Percentiles rank a stretch among this genome's conserved stretches.
These are phyloP conservation scores for Truncatella angustata DNA, from an alignment of 2,329 filamentous ascomycete genomes.

Conservation along the genomic window DNA sequence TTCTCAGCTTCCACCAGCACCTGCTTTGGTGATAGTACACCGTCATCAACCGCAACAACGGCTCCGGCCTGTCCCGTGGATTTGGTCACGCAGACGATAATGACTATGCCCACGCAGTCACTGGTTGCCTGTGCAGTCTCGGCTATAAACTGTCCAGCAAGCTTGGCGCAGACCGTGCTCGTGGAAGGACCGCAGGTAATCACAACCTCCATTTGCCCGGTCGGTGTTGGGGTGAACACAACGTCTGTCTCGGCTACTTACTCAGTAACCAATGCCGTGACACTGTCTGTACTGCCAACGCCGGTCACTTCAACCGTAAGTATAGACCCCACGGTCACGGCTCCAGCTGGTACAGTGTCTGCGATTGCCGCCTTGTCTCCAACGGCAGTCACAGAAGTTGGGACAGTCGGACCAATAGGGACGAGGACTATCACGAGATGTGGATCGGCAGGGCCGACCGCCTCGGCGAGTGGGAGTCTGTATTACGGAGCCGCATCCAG, in stretches of 20 bases:
- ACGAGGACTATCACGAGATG: not conserved
- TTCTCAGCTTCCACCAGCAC: constrained; percentile 22
- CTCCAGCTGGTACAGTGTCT: not conserved
- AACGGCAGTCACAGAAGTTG: not conserved
- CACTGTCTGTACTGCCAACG: not conserved
- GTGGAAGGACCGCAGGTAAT: not conserved
- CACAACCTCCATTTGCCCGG: not conserved
- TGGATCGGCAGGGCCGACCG: not conserved
- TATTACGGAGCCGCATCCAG: not conserved
- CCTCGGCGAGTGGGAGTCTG: not conserved
- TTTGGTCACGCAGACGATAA: not conserved
- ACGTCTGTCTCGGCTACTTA: not conserved
- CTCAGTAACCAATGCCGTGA: not conserved
- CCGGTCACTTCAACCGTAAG: not conserved
- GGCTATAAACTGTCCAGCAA: not conserved
- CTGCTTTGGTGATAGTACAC: constrained; percentile 15
- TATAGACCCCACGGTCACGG: not conserved
- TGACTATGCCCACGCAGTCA: not conserved
- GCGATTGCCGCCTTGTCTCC: not conserved
- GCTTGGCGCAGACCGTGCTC: not conserved
- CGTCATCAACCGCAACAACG: not conserved
- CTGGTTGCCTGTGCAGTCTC: not conserved
- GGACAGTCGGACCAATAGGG: not conserved
- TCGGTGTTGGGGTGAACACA: not conserved
- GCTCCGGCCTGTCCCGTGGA: not conserved